These are phyloP conservation scores for Kwoniella dendrophila DNA, from an alignment of 768 basidiomycete species.

Conservation along the genomic window DNA sequence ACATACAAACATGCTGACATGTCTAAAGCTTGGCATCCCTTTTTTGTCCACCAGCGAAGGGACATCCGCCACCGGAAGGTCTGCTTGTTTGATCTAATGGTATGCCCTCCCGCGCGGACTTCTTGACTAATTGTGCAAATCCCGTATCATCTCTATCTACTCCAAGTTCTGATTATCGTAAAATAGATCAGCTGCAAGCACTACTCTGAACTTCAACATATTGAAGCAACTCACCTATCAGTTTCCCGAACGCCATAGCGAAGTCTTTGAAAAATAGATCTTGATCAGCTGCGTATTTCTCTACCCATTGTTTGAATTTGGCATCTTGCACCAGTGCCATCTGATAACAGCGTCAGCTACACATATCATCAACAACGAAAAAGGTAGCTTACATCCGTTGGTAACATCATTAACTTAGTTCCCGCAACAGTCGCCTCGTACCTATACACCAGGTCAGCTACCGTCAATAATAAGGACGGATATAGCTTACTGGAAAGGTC, in stretches of 20 bases:
- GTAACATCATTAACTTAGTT: conserved; percentile 56
- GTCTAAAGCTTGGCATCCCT: conserved; percentile 21
- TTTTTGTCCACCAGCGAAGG: conserved; percentile 46
- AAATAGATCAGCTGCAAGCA: background rate
- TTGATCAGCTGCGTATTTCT: conserved; percentile 55
- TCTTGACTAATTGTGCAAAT: conserved; percentile 52
- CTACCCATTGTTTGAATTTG: conserved; percentile 52
- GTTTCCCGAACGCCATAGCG: conserved; percentile 52
- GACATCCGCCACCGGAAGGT: conserved; percentile 51
- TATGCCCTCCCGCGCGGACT: conserved; percentile 53
- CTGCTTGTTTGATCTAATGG: conserved; percentile 41
- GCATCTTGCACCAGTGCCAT: conserved; percentile 55
- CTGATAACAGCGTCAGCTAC: conserved; percentile 31
- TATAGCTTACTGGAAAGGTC: conserved; percentile 53
- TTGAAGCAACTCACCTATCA: conserved; percentile 44
- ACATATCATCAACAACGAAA: background rate
- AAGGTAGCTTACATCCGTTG: conserved; percentile 50
- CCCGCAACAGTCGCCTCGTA: conserved; percentile 54
- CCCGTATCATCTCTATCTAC: conserved; percentile 55
- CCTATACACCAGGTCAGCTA: conserved; percentile 21
- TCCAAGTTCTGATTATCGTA: conserved; percentile 43
- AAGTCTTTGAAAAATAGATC: conserved; percentile 55
- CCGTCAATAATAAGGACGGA: background rate
- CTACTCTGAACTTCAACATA: background rate
- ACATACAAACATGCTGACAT: no score